Evolutionary conservation across 176 grass and related monocot genomes (phyloP), one percentile per base, ranked within the genome.

Genomic region (Paspalum vaginatum): DNA sequence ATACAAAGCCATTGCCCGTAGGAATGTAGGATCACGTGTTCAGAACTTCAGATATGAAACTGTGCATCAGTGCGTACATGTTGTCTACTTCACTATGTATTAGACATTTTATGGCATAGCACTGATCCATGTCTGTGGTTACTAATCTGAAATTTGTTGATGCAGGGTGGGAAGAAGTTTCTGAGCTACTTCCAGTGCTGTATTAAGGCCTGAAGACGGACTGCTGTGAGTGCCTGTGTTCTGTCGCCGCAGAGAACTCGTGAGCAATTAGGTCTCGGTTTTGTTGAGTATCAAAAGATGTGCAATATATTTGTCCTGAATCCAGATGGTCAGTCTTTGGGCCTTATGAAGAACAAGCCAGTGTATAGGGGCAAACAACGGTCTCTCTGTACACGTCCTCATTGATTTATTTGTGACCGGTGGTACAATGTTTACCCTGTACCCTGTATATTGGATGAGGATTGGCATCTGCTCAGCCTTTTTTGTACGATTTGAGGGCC

Each of bases 121-220:
- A 68, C 14, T 72, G 57, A 72, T 59, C 22, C 32, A 67, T 71
- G 43, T 14, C 39, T 21, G 16, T 10, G 16, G 10, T 45, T 68
- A 44, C 78, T 94, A 59, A 91, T 32, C 43, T 61, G 24, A 44
- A 82, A 59, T 24, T 14, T 75, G 53, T 65, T 65, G 37, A 46
- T 70, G 82, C 88, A 99, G 96, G 90, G 92, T 44, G 89, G 90
- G 74, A 99, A 91, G 90, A 99, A 85, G 72, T 89, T 99, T 21
- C 90, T 93, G 81, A 89, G 87, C 71, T 99, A 95, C 84, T 99
- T 99, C 88, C 92, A 93, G 47, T 95, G 96, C 49, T 99, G 92
- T 75, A 92, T 93, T 69, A 86, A 91, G 44, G 96, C 90, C 60
- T 99, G 70, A 95, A 73, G 72, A 53, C 37, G 50, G 25, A 41